Evolutionary conservation across 2,329 filamentous ascomycete species (phyloP), one percentile per base, ranked within the genome.

Genomic region (Sclerotinia spermophila): DNA sequence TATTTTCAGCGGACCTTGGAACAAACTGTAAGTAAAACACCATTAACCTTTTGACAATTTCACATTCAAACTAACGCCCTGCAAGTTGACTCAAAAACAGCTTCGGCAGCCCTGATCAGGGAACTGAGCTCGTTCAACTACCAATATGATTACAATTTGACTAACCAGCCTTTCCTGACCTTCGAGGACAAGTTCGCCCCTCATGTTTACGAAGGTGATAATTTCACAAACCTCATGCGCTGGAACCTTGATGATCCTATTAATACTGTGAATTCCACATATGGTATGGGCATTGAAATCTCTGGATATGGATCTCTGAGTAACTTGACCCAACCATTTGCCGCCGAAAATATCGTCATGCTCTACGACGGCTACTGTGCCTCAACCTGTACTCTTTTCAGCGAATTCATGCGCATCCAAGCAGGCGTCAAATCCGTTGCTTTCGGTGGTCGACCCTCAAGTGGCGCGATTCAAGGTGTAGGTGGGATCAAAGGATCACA

Each of bases 401-500:
- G 82, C 19, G 83, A 87, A 59, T 81, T 88, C 35, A 83, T 90
- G 82, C 82, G 83, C 10, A 79, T 81, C 71, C 81, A 83, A 70
- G 82, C 81, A 44, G 84, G 85, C 33, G 84, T 90, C 2, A 85
- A 85, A 73, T 86, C 85, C 48, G 82, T 90, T 60, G 83, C 83
- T 1, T 81, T 89, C 35, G 89, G 90, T 15, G 90, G 90, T 2
- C 85, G 86, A 1, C 85, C 89, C 0, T 79, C 81, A 17, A 75
- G 82, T 0, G 80, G 80, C 0, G 84, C 85, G 0, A 91, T 90
- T 81, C 87, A 90, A 80, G 84, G 83, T 6, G 82, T 90, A 27
- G 88, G 89, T n/a, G 90, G 89, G n/a, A 84, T 87, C 62, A 88
- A 90, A 75, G 90, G 89, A 44, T 80, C 81, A 0, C 82, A 84